phyloP scores from a whole-genome alignment of 2,329 filamentous ascomycete species.

The Nothomitra cinnamomea region DNA sequence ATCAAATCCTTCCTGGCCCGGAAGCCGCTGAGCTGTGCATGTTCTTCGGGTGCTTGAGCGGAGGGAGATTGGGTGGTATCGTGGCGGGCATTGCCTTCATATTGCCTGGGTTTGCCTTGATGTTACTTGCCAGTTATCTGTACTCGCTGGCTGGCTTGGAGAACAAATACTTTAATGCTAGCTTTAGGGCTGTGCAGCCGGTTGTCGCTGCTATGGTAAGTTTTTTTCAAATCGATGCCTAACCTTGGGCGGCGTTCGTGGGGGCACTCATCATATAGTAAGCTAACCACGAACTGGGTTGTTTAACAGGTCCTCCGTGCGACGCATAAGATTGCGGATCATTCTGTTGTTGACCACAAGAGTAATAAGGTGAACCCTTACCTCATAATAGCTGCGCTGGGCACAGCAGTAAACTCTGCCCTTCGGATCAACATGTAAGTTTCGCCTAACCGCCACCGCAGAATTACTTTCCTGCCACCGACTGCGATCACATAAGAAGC shows the following conservation, averaged over 20 bases:
- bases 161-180: constrained; percentile 18
- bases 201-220: constrained; percentile 19
- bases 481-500: no score
- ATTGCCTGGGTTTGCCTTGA: constrained; percentile 18
- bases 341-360: constrained; percentile 15
- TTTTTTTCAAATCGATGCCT: no score
- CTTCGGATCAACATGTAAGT: constrained; percentile 17
- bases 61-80: constrained; percentile 18
- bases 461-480: constrained; percentile 2
- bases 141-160: constrained; percentile 18
- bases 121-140: constrained; percentile 18
- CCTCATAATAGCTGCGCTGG: constrained; percentile 15
- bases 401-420: constrained; percentile 15
- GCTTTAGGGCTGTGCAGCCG: constrained; percentile 18
- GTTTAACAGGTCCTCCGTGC: constrained; percentile 14
- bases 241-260: not conserved
- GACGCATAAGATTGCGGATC: constrained; percentile 17
- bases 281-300: not conserved
- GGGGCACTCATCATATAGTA: not conserved
- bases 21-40: constrained; percentile 22
- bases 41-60: constrained; percentile 22
- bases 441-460: not conserved
- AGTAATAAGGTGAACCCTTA: constrained; percentile 16
- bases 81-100: constrained; percentile 18
- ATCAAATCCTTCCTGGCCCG: constrained; percentile 21